Base-by-base conservation (phyloP, 2,329 filamentous ascomycete genomes). In the Didymella keratinophila region DNA sequence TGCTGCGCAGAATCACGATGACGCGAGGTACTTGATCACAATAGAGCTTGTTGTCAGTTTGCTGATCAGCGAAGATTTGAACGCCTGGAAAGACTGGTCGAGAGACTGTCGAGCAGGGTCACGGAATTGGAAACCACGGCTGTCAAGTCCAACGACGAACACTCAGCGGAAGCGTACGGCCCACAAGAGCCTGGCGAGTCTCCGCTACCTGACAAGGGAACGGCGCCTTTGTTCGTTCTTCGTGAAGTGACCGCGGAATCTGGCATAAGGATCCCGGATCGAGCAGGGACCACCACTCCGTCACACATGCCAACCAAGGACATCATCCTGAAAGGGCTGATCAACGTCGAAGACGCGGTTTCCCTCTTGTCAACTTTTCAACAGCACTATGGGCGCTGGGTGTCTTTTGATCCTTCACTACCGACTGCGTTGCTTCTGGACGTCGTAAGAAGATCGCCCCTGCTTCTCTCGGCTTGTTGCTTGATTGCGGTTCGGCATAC, bases 381-480 rank as follows among this genome's bases (percentile, higher is more conserved):
- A 20, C 46, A 49, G 23, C 46, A 49, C 12, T 49, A 49, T 11
- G 46, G 46, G 9, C 46, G 46, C 11, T 49, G 46, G 46, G 21
- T 49, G 16, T 49, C 34, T 6, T 39, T 49, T 16, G 46, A 39
- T 28, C 23, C 46, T 10, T 25, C 36, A 8, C 12, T 39, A 14
- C 11, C 32, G 10, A 49, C 34, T 20, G 1, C 32, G 20, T n/a
- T 28, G 16, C 46, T 49, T 39, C 16, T 49, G 3, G 32, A 28
- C 11, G 32, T 28, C n/a, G 10, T 49, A 3, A 21, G 46, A 49
- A 49, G 23, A 16, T 49, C 46, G 14, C 46, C 34, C 20, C 27
- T 49, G 10, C 23, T 49, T 14, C 46, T 49, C 28, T 23, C 46
- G 12, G 46, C 46, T 20, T 49, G 46, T 28, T 49, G 46, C 34